A percentile compares a stretch with the other conserved stretches of the same genome.
phyloP scores from a whole-genome alignment of 1,284 basidiomycete species.

The Peniophora sp. region DNA sequence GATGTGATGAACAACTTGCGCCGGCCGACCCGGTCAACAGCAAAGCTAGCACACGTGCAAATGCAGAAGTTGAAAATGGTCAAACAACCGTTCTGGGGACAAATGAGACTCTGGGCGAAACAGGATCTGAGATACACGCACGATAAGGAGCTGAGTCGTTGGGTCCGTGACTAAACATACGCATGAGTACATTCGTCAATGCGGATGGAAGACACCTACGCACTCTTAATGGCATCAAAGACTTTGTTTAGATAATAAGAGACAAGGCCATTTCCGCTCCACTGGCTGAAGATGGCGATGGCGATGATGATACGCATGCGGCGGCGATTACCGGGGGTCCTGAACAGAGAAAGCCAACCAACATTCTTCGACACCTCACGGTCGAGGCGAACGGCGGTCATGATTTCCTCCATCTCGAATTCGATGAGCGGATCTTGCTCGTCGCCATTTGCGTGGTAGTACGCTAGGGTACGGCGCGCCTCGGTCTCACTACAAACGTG shows the following conservation, averaged over 20 bases:
- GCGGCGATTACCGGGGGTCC: slow-evolving; percentile 44
- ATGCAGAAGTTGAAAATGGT: slow-evolving; percentile 47
- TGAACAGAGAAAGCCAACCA: slow-evolving; percentile 42
- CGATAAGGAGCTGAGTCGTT: slow-evolving; percentile 39
- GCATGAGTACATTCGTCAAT: background rate
- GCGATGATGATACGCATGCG: slow-evolving; percentile 49
- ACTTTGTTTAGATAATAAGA: slow-evolving; percentile 40
- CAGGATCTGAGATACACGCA: slow-evolving; percentile 9
- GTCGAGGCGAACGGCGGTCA: slow-evolving; percentile 43
- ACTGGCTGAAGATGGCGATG: slow-evolving; percentile 57
- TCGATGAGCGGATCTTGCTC: slow-evolving; percentile 50
- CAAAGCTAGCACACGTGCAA: slow-evolving; percentile 36
- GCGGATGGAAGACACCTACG: background rate
- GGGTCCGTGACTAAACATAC: slow-evolving; percentile 34
- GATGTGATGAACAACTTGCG: slow-evolving; percentile 48
- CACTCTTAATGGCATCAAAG: slow-evolving; percentile 38
- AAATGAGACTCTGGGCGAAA: background rate
- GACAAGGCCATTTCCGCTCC: slow-evolving; percentile 59
- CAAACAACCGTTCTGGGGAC: slow-evolving; percentile 38
- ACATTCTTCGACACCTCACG: slow-evolving; percentile 30
- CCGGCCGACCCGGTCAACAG: slow-evolving; percentile 44
- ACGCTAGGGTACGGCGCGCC: slow-evolving; percentile 39
- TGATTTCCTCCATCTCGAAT: slow-evolving; percentile 58
- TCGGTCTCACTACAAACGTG: slow-evolving; percentile 26
- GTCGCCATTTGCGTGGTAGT: slow-evolving; percentile 48